These are phyloP conservation scores for Beta corolliflora DNA, from an alignment of 179 eudicot genomes.

Conservation along the genomic window DNA sequence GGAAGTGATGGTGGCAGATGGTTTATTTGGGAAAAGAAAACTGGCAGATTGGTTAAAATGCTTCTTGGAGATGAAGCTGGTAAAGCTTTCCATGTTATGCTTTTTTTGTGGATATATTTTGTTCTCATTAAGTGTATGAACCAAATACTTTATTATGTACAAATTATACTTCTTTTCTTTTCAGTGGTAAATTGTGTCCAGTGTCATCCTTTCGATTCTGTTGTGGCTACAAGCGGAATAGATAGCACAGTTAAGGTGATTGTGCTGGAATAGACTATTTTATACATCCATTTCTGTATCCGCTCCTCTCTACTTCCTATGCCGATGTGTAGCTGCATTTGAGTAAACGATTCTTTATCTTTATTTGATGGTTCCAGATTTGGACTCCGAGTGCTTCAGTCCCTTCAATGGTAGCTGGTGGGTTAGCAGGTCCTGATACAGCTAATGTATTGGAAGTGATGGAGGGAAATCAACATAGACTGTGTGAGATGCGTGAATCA, in stretches of 20 bases:
- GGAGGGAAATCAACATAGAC: slow-evolving; percentile 77
- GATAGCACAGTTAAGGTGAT: slow-evolving; percentile 88
- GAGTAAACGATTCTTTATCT: background rate
- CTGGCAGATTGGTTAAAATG: slow-evolving; percentile 81
- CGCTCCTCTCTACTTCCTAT: background rate
- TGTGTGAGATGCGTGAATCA: slow-evolving; percentile 70
- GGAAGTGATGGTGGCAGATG: slow-evolving; percentile 99
- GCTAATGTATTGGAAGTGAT: slow-evolving; percentile 64
- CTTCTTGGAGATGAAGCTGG: slow-evolving; percentile 93
- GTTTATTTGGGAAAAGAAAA: slow-evolving; percentile 98
- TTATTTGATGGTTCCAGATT: slow-evolving; percentile 47
- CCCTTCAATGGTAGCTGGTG: slow-evolving; percentile 73
- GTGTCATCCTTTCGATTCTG: slow-evolving; percentile 89
- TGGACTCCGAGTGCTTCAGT: slow-evolving; percentile 83
- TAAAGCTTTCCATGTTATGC: slow-evolving; percentile 29
- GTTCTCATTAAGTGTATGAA: background rate
- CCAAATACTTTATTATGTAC: background rate
- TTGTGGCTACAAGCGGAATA: slow-evolving; percentile 93
- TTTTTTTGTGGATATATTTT: background rate
- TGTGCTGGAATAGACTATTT: background rate
- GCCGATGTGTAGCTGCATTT: background rate
- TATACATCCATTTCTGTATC: background rate
- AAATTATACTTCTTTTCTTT: slow-evolving; percentile 22
- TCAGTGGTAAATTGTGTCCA: slow-evolving; percentile 96
- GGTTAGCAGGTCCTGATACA: slow-evolving; percentile 62